Evolutionary conservation across 1,139 yeast species (phyloP), one percentile per base, ranked within the genome.

Genomic region (Candida sp.): DNA sequence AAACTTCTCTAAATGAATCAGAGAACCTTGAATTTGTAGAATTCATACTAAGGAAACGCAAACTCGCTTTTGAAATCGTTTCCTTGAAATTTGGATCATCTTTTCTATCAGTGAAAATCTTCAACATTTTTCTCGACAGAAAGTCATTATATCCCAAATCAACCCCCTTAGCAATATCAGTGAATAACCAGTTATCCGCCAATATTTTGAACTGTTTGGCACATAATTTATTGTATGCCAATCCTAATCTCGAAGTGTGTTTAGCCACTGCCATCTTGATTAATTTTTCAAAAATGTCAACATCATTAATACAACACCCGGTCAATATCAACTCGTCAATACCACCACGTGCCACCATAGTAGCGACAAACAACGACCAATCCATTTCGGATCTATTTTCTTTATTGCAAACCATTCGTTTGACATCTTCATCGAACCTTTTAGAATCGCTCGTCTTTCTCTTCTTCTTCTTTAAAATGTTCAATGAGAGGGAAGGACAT

Each of bases 121-220:
- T 56, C 34, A 66, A 43, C 55, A 63, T 63, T 6, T 59, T 55
- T 4, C 55, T 42, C n/a, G 70, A 60, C 62, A 64, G 67, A 46
- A 86, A 64, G 56, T 84, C 88, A 55, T 86, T 86, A 56, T 79
- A 86, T 0, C 89, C 95, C 19, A 86, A 51, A 64, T 86, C 95
- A 21, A 85, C 49, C 1, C 93, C 93, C 27, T 70, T 53, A 1
- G 69, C 74, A 49, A 60, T 63, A 7, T 59, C 61, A 35, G 59
- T 56, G 41, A 68, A 64, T 15, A 71, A 44, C 75, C 76, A 73
- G 40, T 58, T 50, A 19, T 73, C 68, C 3, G 82, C 73, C 22
- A 84, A 49, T 3, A 77, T 58, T 43, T 69, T 67, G 43, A 81
- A 61, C 46, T 84, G 88, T 33, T 69, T 67, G 1, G 68, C 63